Base-by-base conservation (phyloP, 306 rosid genomes). In the Gleditsia sinensis region DNA sequence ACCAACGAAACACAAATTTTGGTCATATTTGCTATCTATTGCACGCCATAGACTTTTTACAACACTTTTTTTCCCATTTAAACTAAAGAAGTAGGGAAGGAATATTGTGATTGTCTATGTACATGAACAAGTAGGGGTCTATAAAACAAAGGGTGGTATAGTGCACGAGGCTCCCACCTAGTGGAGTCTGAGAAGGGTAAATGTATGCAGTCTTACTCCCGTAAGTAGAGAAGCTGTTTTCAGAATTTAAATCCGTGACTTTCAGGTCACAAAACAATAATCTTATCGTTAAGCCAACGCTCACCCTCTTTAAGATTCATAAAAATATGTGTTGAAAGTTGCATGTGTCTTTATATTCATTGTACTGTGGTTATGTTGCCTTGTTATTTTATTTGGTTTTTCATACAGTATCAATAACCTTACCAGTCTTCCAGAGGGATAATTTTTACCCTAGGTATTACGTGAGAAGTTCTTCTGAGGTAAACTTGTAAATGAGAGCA, bases 331-430 rank as follows among this genome's bases (percentile, higher is more conserved):
- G 7, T 39, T 19, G 28, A 39, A 40, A 39, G 42, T 40, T 37
- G 69, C 34, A 37, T 42, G 69, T 17, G n/a, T n/a, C n/a, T n/a
- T n/a, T 19, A 33, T n/a, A 56, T 59, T 2, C 34, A 2, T 63
- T 23, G 34, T 39, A n/a, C 68, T 19, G 12, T 62, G 49, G 67
- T 62, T 46, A 62, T 62, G 68, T 34, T 34, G n/a, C n/a, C n/a
- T n/a, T n/a, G 49, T 20, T 21, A 50, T 50, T 37, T 62, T 36
- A 37, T 62, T 63, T 63, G 34, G 53, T 21, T 63, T 20, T 39
- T 50, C 56, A 50, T 3, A 0, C 56, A 19, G 27, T 9, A n/a
- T n/a, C n/a, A n/a, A n/a, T n/a, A 20, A 7, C 11, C 5, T 37
- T 37, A 37, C 11, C 42, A 37, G 42, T 37, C 10, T 37, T 37